Percentiles rank a stretch among this genome's conserved stretches.
Evolutionary conservation across 768 basidiomycete species (phyloP).

Genomic region (Sarcodon sp.): DNA sequence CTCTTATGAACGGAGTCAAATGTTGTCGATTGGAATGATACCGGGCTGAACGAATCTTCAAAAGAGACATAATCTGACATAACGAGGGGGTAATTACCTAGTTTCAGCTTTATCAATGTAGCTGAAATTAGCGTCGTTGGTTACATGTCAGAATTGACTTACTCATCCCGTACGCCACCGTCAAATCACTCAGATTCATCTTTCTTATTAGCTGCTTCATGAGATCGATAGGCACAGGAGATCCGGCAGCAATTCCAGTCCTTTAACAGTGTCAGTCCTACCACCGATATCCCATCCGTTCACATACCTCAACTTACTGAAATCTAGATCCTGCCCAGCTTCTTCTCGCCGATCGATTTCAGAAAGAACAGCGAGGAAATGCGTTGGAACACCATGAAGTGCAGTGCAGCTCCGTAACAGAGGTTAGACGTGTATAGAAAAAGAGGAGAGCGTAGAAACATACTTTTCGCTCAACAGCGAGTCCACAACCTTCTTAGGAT

Average conservation of each 20-base stretch:
- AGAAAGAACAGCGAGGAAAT: slow-evolving; percentile 62
- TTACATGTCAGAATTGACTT: slow-evolving; percentile 14
- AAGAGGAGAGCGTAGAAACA: not conserved
- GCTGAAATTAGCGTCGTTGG: not conserved
- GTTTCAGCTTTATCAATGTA: slow-evolving; percentile 12
- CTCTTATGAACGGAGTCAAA: slow-evolving; percentile 60
- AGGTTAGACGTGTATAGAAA: not conserved
- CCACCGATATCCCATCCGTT: not conserved
- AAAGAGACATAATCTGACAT: not conserved
- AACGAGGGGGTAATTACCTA: slow-evolving; percentile 6
- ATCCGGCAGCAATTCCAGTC: slow-evolving; percentile 76
- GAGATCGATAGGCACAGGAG: slow-evolving; percentile 65
- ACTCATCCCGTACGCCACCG: slow-evolving; percentile 86
- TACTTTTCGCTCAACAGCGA: slow-evolving; percentile 41
- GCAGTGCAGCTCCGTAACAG: slow-evolving; percentile 41
- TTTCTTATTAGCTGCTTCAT: slow-evolving; percentile 62
- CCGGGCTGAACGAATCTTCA: slow-evolving; percentile 37
- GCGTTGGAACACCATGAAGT: slow-evolving; percentile 77
- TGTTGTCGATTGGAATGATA: slow-evolving; percentile 70
- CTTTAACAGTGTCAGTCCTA: slow-evolving; percentile 19
- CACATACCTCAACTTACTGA: slow-evolving; percentile 41
- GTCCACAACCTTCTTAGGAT: slow-evolving; percentile 57
- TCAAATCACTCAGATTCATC: slow-evolving; percentile 57
- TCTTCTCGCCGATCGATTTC: slow-evolving; percentile 47
- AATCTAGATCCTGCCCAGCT: slow-evolving; percentile 32